phyloP scores from a whole-genome alignment of 495 filamentous ascomycete species.

The Tuber calosporum region DNA sequence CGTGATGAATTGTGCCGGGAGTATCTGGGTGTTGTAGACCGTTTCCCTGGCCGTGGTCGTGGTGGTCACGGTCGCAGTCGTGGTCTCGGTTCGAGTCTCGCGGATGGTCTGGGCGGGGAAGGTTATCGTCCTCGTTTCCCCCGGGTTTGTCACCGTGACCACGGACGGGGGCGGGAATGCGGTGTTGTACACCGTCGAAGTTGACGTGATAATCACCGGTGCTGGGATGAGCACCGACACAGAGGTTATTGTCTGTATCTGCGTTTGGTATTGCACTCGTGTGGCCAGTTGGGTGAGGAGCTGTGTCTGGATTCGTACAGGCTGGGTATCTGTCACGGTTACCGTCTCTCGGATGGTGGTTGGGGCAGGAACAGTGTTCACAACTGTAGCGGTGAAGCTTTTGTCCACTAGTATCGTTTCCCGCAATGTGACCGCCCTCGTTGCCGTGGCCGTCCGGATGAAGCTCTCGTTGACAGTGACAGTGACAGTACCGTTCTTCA shows the following conservation, averaged over 20 bases:
- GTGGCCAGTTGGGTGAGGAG: not conserved
- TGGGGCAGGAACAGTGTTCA: not conserved
- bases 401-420: not conserved
- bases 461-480: conserved; percentile 23
- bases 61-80: not conserved
- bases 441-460: conserved; percentile 8
- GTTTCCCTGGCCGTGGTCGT: not conserved
- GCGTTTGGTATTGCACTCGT: not conserved
- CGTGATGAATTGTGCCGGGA: not conserved
- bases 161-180: not conserved
- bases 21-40: not conserved
- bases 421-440: not conserved
- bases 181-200: not conserved
- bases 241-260: conserved; percentile 8
- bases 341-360: not conserved
- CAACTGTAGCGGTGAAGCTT: not conserved
- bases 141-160: not conserved
- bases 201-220: not conserved
- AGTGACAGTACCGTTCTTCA: conserved; percentile 16
- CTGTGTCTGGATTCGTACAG: not conserved
- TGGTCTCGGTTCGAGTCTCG: not conserved
- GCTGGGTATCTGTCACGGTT: not conserved
- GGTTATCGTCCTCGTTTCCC: not conserved
- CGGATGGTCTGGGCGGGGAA: not conserved
- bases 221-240: not conserved